Evolutionary conservation across 306 rosid species (phyloP).

Genomic region (Cicer arietinum): DNA sequence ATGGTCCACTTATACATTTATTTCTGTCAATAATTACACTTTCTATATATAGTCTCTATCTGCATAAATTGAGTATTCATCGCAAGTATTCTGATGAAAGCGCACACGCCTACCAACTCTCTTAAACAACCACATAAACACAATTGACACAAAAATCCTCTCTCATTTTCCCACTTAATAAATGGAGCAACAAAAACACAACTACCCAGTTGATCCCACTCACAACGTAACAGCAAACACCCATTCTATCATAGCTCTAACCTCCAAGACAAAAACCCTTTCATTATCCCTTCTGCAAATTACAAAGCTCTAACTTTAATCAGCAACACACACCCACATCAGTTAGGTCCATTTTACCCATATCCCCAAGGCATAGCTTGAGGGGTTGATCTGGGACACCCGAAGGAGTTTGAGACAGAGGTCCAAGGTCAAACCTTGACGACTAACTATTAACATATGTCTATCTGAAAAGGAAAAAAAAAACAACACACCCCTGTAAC

Average conservation of each 20-base stretch:
- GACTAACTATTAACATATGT: too few relatives aligned
- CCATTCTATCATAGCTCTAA: neutral
- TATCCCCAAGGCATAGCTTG: too few relatives aligned
- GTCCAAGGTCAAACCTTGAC: too few relatives aligned
- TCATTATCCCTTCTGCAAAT: neutral
- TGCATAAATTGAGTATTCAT: neutral
- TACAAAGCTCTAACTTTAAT: conserved; percentile 20
- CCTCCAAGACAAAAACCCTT: neutral
- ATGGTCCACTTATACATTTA: conserved; percentile 28
- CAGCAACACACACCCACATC: neutral
- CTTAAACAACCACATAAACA: conserved; percentile 33
- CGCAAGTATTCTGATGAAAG: neutral
- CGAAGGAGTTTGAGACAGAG: too few relatives aligned
- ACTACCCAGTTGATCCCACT: conserved; percentile 4
- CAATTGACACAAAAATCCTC: neutral
- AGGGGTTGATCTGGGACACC: too few relatives aligned
- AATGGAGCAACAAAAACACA: neutral
- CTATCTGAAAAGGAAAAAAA: too few relatives aligned
- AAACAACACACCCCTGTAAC: neutral
- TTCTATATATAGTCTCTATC: neutral
- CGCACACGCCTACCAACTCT: neutral
- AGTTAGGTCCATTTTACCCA: too few relatives aligned
- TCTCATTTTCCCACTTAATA: neutral
- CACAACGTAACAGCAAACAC: neutral
- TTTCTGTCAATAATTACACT: neutral